phyloP scores from a whole-genome alignment of 2,329 filamentous ascomycete species.

The Botryotinia calthae region DNA sequence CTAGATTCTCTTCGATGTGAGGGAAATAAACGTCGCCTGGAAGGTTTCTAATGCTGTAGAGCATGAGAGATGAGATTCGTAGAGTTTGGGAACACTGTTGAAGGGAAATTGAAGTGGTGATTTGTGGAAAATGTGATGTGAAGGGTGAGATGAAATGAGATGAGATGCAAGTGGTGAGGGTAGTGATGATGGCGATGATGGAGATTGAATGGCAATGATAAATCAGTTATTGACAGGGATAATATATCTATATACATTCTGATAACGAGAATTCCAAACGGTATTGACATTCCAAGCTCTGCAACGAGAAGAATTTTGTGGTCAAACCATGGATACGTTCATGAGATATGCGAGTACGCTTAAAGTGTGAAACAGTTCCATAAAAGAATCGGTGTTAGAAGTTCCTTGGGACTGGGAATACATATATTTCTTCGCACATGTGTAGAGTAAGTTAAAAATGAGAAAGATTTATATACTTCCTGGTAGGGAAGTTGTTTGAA shows the following conservation, averaged over 20 bases:
- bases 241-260: not conserved
- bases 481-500: not conserved
- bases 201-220: not conserved
- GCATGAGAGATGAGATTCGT: not conserved
- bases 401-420: accelerated
- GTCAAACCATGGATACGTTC: too few species aligned
- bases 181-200: not conserved
- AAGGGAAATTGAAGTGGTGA: not conserved
- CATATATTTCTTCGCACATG: accelerated
- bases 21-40: too few species aligned
- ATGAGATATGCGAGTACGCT: not conserved
- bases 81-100: accelerated
- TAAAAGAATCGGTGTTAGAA: not conserved
- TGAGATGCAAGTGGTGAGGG: too few species aligned
- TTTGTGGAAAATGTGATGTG: not conserved
- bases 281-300: not conserved
- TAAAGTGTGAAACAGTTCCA: not conserved
- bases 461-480: not conserved
- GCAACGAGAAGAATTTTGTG: too few species aligned
- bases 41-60: not conserved
- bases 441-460: not conserved
- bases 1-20: not conserved
- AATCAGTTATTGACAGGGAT: not conserved
- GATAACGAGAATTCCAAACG: not conserved
- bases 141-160: not conserved